Evolutionary conservation across 306 rosid species (phyloP), one percentile per base, ranked within the genome.

Genomic region (Erythrophleum fordii): DNA sequence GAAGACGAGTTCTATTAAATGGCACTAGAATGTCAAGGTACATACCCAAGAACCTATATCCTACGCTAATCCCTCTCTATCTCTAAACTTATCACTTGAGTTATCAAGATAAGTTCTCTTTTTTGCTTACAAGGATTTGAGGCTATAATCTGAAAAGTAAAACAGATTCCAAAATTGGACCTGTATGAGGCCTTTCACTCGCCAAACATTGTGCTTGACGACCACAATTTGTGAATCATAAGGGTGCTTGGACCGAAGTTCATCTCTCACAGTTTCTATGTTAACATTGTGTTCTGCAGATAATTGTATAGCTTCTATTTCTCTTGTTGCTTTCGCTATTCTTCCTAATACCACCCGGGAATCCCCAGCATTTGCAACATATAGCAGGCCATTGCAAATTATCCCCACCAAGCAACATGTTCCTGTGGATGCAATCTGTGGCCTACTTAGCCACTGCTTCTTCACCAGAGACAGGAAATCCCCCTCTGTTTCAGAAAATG

Each of bases 101-200:
- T 5, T 13, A 61, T 35, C 39, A 61, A 61, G n/a, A 56, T 44
- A n/a, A 66, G 72, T 45, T 69, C 8, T 12, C 34, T 48, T 61
- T 23, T 52, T 51, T 26, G 10, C 68, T 41, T 44, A 11, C n/a
- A 62, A 49, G n/a, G 42, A 42, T 72, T 65, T 51, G 42, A 18
- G 18, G 31, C 3, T 62, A 25, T 18, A 62, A 72, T 65, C 69
- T 41, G 49, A 44, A 52, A 66, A 49, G 10, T 48, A 25, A n/a
- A 11, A 37, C 11, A 76, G 69, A 77, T 65, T 13, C 56, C 45
- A 17, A 67, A 56, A 23, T 34, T 6, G 18, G 86, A 95, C 99
- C 97, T 95, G 99, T 62, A 95, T 95, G 84, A 95, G 90, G 79
- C 99, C 99, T 80, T 95, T 95, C 2, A 95, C 97, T 1, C 99